These are phyloP conservation scores for Umbelopsis vinacea DNA, from an alignment of 192 early-diverging fungal genomes.

Conservation along the genomic window DNA sequence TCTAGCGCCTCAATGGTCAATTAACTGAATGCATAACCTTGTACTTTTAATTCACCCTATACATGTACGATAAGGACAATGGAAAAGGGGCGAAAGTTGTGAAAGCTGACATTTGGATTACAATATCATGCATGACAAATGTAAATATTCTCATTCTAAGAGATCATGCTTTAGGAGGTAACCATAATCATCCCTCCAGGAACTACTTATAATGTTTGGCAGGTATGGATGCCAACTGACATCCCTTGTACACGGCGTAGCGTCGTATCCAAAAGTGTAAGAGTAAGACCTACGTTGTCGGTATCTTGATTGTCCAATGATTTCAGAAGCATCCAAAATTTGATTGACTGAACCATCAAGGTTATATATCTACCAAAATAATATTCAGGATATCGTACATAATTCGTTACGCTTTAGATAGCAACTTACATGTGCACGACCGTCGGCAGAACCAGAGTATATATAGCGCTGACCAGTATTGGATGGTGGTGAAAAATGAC, in stretches of 20 bases:
- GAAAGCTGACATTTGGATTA: too few relatives aligned
- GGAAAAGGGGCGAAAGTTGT: too few relatives aligned
- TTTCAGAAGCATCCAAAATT: constrained; percentile 30
- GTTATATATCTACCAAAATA: constrained; percentile 37
- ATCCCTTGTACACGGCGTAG: constrained; percentile 44
- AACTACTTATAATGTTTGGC: constrained; percentile 47
- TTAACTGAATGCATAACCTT: too few relatives aligned
- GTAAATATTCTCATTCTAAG: not conserved
- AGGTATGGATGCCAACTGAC: constrained; percentile 60
- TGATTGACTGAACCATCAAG: constrained; percentile 45
- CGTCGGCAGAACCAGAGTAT: constrained; percentile 69
- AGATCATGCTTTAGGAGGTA: constrained; percentile 27
- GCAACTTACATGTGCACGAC: constrained; percentile 51
- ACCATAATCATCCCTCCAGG: constrained; percentile 28
- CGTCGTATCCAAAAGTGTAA: constrained; percentile 6
- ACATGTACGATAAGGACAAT: too few relatives aligned
- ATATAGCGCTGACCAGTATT: constrained; percentile 65
- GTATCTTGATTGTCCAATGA: not conserved
- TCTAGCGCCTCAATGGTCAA: too few relatives aligned
- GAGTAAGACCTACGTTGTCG: not conserved
- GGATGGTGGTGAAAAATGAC: constrained; percentile 64
- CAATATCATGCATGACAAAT: too few relatives aligned
- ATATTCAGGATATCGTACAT: not conserved
- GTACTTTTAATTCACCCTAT: not conserved
- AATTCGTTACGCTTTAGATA: constrained; percentile 18